Evolutionary conservation across 202 grass and related monocot genomes (phyloP), one percentile per base, ranked within the genome.

Genomic region (Panicum hallii): DNA sequence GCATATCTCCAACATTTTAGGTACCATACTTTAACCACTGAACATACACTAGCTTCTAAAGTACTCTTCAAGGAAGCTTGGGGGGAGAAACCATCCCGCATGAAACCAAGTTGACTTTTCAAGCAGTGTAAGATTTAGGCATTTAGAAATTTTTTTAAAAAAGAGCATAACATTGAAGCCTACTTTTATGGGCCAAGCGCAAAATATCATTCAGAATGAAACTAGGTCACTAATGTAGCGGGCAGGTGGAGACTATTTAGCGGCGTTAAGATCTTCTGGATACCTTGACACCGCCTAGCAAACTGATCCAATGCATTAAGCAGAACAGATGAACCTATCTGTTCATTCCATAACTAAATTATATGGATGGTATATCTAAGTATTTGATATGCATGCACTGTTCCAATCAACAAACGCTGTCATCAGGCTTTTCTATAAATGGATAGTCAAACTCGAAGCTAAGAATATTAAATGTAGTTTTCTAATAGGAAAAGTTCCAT

Each of bases 261-360:
- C 14, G 17, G 10, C 58, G 16, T 68, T 56, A 49, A 53, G 44
- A 36, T 36, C 62, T 80, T 53, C 2, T 22, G 6, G 16, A 34
- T 67, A 19, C 45, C 62, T 67, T 41, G 38, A 75, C 30, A 46
- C 41, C 48, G 53, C 38, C 55, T 45, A 36, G 1, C 50, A 87
- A 82, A 58, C 62, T 8, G 63, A 60, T 82, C 63, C 63, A 76
- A 82, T 79, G 46, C 56, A 63, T 63, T 70, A 62, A 85, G 41
- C 12, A 78, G 70, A 62, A 62, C 12, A 50, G 68, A 17, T 22
- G 11, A 72, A 62, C 9, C 64, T 63, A 63, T 61, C 5, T 28
- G 5, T 79, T 63, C 15, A 17, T 56, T 61, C 70, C 40, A 50
- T 71, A 70, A 70, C 23, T 49, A 52, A 30, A 41, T 63, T 40